Evolutionary conservation across 2,329 filamentous ascomycete genomes (phyloP).

Genomic region (Colletotrichum graminicola): DNA sequence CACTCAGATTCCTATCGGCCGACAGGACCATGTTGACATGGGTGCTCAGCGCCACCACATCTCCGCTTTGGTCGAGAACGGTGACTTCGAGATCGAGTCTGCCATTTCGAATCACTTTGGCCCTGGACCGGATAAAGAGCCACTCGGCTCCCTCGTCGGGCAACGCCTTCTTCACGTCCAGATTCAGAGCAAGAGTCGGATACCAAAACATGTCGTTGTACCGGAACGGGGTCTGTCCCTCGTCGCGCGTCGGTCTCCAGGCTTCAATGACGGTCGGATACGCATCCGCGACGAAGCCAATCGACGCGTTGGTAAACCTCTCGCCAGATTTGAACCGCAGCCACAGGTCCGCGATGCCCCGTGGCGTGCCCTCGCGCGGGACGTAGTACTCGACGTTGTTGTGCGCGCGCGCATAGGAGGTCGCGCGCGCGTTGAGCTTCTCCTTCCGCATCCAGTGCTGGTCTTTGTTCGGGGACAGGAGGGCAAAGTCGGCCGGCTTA

Average conservation of each 20-base stretch:
- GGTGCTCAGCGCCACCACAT: constrained; percentile 48
- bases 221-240: constrained; percentile 51
- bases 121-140: constrained; percentile 74
- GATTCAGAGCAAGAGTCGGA: constrained; percentile 79
- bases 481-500: constrained; percentile 46
- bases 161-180: constrained; percentile 81
- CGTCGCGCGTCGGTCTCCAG: constrained; percentile 51
- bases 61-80: constrained; percentile 64
- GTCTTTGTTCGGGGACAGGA: constrained; percentile 46
- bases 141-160: constrained; percentile 78
- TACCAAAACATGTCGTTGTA: constrained; percentile 71
- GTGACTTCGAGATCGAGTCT: constrained; percentile 80
- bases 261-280: constrained; percentile 75
- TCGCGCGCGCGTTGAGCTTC: constrained; percentile 11
- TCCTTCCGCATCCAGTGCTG: constrained; percentile 46
- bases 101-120: constrained; percentile 77
- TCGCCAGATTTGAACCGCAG: constrained; percentile 70
- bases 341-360: constrained; percentile 70
- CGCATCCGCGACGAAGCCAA: constrained; percentile 77
- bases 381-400: constrained; percentile 46
- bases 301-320: constrained; percentile 71
- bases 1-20: constrained; percentile 40
- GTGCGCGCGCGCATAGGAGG: constrained; percentile 45
- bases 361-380: constrained; percentile 32
- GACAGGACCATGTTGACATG: constrained; percentile 43